Conservation (phyloP, 345 rosid genomes). For the Brassica carinata region DNA sequence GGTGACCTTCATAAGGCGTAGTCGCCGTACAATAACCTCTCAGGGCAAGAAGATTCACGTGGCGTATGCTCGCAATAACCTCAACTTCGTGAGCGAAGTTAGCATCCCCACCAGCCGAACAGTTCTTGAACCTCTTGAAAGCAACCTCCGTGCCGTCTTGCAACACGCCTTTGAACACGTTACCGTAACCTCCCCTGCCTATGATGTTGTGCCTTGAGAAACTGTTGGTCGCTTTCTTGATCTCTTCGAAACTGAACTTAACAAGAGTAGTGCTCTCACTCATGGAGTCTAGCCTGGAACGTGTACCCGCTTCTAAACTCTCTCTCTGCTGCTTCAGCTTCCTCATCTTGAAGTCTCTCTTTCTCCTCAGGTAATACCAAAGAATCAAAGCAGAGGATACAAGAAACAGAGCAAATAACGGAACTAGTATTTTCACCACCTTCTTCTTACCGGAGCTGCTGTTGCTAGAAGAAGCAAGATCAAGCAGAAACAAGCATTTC, state of each 20-base stretch:
- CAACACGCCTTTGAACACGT: conserved; percentile 73
- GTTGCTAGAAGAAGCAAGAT: conserved; percentile 12
- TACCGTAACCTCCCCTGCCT: conserved; percentile 90
- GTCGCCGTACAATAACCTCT: conserved; percentile 89
- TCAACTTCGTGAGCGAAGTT: conserved; percentile 77
- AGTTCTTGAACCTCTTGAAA: conserved; percentile 90
- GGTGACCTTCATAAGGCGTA: conserved; percentile 81
- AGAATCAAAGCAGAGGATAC: conserved; percentile 42
- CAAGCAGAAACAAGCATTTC: conserved; percentile 64
- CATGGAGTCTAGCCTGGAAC: conserved; percentile 54
- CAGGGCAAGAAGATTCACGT: conserved; percentile 79
- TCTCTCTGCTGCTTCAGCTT: conserved; percentile 32
- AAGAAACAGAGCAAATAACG: conserved; percentile 31
- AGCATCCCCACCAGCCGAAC: conserved; percentile 76
- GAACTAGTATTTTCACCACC: conserved; percentile 41
- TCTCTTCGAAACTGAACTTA: conserved; percentile 70
- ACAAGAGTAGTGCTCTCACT: conserved; percentile 70
- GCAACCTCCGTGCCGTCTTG: conserved; percentile 78
- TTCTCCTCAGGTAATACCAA: conserved; percentile 53
- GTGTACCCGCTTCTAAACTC: conserved; percentile 43
- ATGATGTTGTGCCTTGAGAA: conserved; percentile 72
- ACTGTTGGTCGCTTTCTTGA: conserved; percentile 71
- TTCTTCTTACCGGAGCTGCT: conserved; percentile 29
- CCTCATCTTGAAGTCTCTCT: conserved; percentile 34
- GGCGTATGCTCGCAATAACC: conserved; percentile 89